Evolutionary conservation across 116 monocot genomes (phyloP), one percentile per base, ranked within the genome.

Genomic region (Papilionanthe hybrid): DNA sequence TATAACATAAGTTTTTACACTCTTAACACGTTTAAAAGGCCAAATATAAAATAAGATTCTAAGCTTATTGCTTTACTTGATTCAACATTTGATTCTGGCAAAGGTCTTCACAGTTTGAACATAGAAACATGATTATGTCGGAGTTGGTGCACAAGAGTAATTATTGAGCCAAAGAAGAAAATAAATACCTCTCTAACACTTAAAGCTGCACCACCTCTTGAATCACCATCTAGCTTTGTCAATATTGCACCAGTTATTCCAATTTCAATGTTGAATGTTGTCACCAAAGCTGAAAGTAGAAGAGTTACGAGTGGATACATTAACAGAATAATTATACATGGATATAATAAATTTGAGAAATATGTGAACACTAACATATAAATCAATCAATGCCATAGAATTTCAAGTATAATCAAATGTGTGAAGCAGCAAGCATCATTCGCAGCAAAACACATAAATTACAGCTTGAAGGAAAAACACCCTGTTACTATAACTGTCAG

Each of bases 231-330:
- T 73, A 97, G 84, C 81, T 97, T 97, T 69, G 96, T 94, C 82
- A 97, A 85, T 85, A 97, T 97, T 37, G 96, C 94, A 83, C 96
- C 96, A 55, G 94, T 97, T 44, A 97, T 94, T 81, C 96, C 94
- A 78, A 97, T 87, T 85, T 97, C 94, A 60, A 94, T 83, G 80
- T 97, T 97, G 85, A 97, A 97, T 57, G 96, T 91, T 76, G 94
- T 92, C 25, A 97, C 96, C 80, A 96, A 86, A 42, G 94, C 94
- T 96, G 87, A 58, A 42, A 81, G 41, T 10, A 43, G 60, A 69
- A 60, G 11, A 75, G 15, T 22, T 65, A 65, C 17, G 25, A 0
- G 28, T 65, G 65, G 27, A 65, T 23, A 9, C 65, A 65, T 15
- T 53, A 53, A 53, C 17, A 53, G 53, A 53, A 53, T 53, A 53